Base-by-base conservation (phyloP, 2,329 filamentous ascomycete species). In the Tolypocladium guangdongense region DNA sequence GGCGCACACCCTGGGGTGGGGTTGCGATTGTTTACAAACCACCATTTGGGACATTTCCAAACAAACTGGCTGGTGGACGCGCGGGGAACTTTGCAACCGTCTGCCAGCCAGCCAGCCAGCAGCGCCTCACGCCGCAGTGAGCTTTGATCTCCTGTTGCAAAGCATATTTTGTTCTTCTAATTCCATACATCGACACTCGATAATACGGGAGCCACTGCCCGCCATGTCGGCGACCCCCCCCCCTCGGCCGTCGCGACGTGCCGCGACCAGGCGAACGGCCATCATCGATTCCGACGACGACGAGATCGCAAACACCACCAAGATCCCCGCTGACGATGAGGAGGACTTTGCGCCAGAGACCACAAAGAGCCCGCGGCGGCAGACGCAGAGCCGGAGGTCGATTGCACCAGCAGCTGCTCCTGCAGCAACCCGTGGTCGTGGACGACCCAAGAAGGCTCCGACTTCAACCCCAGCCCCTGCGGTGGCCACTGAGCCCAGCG, bases 331-430 rank as follows among this genome's bases (percentile, higher is more conserved):
- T 32, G 81, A 86, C 4, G 77, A 73, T 50, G 87, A 88, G 58
- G 86, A 91, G 50, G 88, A 95, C 50, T 93, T 90, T 63, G 87
- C 86, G 46, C 90, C 90, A 2, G 86, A 86, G 49, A 80, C 86
- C 1, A 74, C 79, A 55, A 76, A 73, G 48, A 80, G 76, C 55
- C 72, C 78, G 35, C 75, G 78, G 58, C 79, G 84, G 56, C 75
- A 79, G 52, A 71, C 67, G 35, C 62, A 68, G 47, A 62, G 68
- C 22, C 70, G 74, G 48, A 71, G 66, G 53, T 73, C 77, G 10
- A 71, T 73, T 4, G 72, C 75, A 18, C 33, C 55, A 8, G 38
- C 58, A 14, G 49, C 78, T 8, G 75, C 80, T 22, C 72, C 69
- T 50, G 63, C 73, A 11, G 70, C 78, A 7, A 76, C 68, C 54